A percentile compares a stretch with the other conserved stretches of the same genome.
Conservation (phyloP, 129 eudicot species). For the Chrysanthemum makinoi region DNA sequence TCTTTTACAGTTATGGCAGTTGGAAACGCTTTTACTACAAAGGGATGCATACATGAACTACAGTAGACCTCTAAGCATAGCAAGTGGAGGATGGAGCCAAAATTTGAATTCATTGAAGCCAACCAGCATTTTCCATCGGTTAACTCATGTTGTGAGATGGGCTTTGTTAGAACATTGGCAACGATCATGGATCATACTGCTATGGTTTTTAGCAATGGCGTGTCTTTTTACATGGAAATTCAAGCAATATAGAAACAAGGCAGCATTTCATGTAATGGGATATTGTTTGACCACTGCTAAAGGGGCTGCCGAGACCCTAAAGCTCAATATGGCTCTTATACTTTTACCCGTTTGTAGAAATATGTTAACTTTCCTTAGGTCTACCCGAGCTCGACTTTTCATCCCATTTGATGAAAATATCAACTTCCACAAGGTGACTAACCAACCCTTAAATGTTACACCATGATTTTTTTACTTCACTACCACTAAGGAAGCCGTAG, state of each 20-base stretch:
- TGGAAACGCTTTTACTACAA: constrained; percentile 87
- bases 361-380: constrained; percentile 67
- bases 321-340: constrained; percentile 93
- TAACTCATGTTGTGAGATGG: constrained; percentile 39
- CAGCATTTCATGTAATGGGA: constrained; percentile 92
- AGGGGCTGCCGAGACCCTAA: constrained; percentile 97
- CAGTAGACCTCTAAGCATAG: constrained; percentile 74
- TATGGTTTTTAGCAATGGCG: constrained; percentile 76
- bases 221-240: constrained; percentile 85
- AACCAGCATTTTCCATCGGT: constrained; percentile 33
- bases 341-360: constrained; percentile 92
- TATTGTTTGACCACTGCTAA: constrained; percentile 86
- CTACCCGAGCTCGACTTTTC: constrained; percentile 71
- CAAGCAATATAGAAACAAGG: constrained; percentile 57
- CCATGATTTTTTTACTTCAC: background rate
- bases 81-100: constrained; percentile 84
- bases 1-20: constrained; percentile 83
- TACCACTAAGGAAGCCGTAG: no score
- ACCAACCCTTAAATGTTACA: background rate
- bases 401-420: constrained; percentile 88
- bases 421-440: constrained; percentile 82
- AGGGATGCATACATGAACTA: constrained; percentile 82
- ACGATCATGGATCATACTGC: constrained; percentile 68
- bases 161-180: constrained; percentile 78
- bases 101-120: constrained; percentile 48